A percentile compares a stretch with the other conserved stretches of the same genome.
Conservation (phyloP, 2,329 filamentous ascomycete species). For the Ophiostoma quercus region DNA sequence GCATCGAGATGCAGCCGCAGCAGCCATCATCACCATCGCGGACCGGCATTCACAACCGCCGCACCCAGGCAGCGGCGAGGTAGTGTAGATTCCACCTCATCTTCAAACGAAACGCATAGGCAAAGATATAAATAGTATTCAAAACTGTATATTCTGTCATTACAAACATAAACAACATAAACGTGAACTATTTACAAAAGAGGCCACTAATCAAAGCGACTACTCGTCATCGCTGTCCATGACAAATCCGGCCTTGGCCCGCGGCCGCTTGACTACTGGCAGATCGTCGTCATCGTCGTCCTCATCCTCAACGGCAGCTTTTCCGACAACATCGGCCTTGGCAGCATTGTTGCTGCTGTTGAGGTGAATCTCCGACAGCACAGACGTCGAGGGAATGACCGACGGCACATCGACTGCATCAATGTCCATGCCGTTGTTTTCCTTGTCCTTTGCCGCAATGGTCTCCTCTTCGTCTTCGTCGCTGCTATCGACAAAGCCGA, state of each 20-base stretch:
- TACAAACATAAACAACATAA: not conserved
- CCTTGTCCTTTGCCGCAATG: slow-evolving; percentile 20
- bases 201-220: not conserved
- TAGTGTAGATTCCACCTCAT: not conserved
- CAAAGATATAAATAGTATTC: not conserved
- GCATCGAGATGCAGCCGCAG: slow-evolving; percentile 19
- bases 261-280: slow-evolving; percentile 38
- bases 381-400: slow-evolving; percentile 17
- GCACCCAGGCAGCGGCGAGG: slow-evolving; percentile 9
- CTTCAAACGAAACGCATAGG: not conserved
- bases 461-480: slow-evolving; percentile 30
- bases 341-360: slow-evolving; percentile 13
- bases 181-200: not conserved
- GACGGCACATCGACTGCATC: slow-evolving; percentile 29
- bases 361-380: slow-evolving; percentile 21
- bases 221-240: slow-evolving; percentile 58
- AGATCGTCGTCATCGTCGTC: slow-evolving; percentile 42
- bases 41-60: slow-evolving; percentile 26
- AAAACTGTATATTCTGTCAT: not conserved
- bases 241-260: slow-evolving; percentile 51
- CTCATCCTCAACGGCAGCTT: slow-evolving; percentile 22
- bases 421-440: slow-evolving; percentile 30
- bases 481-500: slow-evolving; percentile 30
- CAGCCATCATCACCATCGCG: not conserved
- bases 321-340: slow-evolving; percentile 15